A percentile compares a stretch with the other conserved stretches of the same genome.
These are phyloP conservation scores for Galerina marginata DNA, from an alignment of 768 basidiomycete genomes.

Conservation along the genomic window DNA sequence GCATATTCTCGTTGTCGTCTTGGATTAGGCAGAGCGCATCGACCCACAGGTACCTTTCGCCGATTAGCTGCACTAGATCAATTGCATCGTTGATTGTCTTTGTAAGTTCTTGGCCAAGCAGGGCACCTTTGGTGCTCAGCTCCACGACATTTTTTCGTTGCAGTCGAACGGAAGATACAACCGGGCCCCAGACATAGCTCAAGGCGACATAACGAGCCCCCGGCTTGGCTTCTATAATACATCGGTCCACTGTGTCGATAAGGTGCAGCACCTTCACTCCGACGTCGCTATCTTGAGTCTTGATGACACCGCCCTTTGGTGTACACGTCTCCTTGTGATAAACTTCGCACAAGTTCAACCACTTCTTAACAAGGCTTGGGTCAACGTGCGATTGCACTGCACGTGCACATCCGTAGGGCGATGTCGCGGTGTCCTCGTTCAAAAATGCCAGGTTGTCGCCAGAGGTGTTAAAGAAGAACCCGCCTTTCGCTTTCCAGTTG, in stretches of 20 bases:
- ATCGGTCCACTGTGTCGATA: neutral
- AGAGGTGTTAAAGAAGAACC: neutral
- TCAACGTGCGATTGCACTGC: neutral
- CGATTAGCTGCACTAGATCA: neutral
- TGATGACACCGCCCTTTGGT: neutral
- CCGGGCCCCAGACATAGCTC: constrained; percentile 8
- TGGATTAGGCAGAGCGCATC: constrained; percentile 1
- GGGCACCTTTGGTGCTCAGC: neutral
- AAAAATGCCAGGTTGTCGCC: neutral
- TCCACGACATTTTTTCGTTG: neutral
- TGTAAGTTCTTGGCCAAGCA: neutral
- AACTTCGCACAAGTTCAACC: neutral
- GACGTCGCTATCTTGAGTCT: neutral
- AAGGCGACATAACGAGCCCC: neutral
- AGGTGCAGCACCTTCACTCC: constrained; percentile 1
- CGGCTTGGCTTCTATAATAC: constrained; percentile 1
- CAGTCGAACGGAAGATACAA: neutral
- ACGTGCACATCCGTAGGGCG: neutral
- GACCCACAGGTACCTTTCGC: constrained; percentile 6
- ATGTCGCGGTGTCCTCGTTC: neutral
- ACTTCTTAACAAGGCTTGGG: constrained; percentile 4
- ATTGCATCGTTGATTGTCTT: constrained; percentile 6
- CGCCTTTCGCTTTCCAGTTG: neutral
- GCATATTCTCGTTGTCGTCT: constrained; percentile 1
- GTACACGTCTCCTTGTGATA: neutral